Evolutionary conservation across 495 filamentous ascomycete genomes (phyloP).

Genomic region (Aspergillus heteromorphus): DNA sequence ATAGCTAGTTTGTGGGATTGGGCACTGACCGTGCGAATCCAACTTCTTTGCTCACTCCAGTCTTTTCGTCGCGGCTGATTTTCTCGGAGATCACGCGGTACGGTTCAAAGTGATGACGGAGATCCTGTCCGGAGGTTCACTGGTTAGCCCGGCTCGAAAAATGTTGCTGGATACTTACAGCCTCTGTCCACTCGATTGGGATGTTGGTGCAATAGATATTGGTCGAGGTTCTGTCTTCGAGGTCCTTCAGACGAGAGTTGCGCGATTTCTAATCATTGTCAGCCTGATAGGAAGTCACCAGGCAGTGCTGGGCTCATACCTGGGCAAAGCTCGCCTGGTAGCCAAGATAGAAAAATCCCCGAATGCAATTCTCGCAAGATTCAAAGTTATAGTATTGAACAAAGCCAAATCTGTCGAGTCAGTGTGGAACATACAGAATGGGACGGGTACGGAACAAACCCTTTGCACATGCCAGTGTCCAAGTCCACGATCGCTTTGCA

Average conservation of each 20-base stretch:
- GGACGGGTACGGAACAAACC: conserved; percentile 45
- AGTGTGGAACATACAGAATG: conserved; percentile 16
- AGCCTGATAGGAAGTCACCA: conserved; percentile 3
- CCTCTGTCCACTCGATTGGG: conserved; percentile 81
- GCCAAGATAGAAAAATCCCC: conserved; percentile 85
- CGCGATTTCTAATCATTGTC: conserved; percentile 70
- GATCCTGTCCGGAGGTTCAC: conserved; percentile 26
- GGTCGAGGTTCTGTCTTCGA: conserved; percentile 78
- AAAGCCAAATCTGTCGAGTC: conserved; percentile 78
- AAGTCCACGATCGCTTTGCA: conserved; percentile 97
- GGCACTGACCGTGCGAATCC: conserved; percentile 84
- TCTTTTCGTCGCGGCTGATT: conserved; percentile 77
- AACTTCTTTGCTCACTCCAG: conserved; percentile 90
- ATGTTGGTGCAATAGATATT: conserved; percentile 98
- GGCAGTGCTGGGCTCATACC: conserved; percentile 37
- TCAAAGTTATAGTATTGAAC: conserved; percentile 84
- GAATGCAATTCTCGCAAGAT: conserved; percentile 91
- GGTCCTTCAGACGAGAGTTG: conserved; percentile 89
- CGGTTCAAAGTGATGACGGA: conserved; percentile 57
- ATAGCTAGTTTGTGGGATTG: background rate
- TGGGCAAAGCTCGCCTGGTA: conserved; percentile 97
- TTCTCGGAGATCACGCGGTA: conserved; percentile 84
- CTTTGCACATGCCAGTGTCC: conserved; percentile 87
- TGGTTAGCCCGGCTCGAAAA: background rate
- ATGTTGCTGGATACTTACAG: conserved; percentile 44